Evolutionary conservation across 805 yeast genomes (phyloP).

Genomic region (Hanseniaspora clermontiae): DNA sequence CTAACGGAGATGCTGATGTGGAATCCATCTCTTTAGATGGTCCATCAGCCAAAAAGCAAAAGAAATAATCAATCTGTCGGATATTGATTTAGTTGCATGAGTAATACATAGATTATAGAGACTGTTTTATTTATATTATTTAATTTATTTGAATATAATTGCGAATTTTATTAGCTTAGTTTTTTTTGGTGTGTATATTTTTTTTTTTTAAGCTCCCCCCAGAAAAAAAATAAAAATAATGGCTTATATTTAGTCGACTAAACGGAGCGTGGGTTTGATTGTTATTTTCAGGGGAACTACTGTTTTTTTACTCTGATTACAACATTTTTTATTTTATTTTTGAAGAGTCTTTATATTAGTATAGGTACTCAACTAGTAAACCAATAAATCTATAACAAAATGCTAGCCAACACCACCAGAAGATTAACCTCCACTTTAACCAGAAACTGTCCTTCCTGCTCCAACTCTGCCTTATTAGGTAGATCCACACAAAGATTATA

Average conservation of each 20-base stretch:
- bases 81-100: neutral
- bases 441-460: slow-evolving; percentile 27
- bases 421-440: slow-evolving; percentile 28
- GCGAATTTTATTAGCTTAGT: neutral
- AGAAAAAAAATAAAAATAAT: too few species aligned
- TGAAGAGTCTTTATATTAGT: too few species aligned
- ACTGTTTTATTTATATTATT: slow-evolving; percentile 20
- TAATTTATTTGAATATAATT: neutral
- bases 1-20: slow-evolving; percentile 18
- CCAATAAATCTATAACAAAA: slow-evolving; percentile 4
- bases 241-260: neutral
- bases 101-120: slow-evolving; percentile 12
- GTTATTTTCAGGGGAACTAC: too few species aligned
- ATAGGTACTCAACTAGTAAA: neutral
- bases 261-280: too few species aligned
- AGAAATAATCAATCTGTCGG: slow-evolving; percentile 11
- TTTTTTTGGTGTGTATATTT: too few species aligned
- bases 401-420: slow-evolving; percentile 3
- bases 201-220: neutral
- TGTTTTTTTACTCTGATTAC: too few species aligned
- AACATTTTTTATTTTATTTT: too few species aligned
- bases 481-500: slow-evolving; percentile 32
- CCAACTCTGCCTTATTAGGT: slow-evolving; percentile 48
- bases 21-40: slow-evolving; percentile 19
- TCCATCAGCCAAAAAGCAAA: slow-evolving; percentile 28